Conservation (phyloP, 129 eudicot species). For the Flaveria sonorensis region DNA sequence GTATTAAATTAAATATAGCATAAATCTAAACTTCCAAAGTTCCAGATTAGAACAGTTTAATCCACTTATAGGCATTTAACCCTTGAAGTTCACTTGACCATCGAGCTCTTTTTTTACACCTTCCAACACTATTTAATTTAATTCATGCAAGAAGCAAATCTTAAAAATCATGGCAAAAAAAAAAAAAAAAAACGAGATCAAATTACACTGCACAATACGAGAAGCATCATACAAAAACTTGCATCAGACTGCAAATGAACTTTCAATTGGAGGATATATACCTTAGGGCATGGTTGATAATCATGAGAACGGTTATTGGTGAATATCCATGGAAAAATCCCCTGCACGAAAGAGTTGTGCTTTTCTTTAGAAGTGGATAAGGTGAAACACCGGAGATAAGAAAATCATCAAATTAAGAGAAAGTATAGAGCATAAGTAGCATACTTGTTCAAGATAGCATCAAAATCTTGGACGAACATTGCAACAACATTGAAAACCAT, state of each 20-base stretch:
- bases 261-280: slow-evolving; percentile 24
- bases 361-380: slow-evolving; percentile 12
- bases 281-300: slow-evolving; percentile 96
- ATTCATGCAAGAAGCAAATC: background rate
- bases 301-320: slow-evolving; percentile 84
- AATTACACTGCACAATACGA: slow-evolving; percentile 7
- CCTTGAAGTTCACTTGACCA: slow-evolving; percentile 11
- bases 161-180: background rate
- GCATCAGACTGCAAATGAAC: slow-evolving; percentile 18
- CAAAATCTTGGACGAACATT: slow-evolving; percentile 86
- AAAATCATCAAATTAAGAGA: slow-evolving; percentile 6
- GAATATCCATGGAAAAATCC: slow-evolving; percentile 99
- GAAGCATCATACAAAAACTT: slow-evolving; percentile 9
- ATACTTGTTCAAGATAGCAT: slow-evolving; percentile 87
- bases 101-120: slow-evolving; percentile 7
- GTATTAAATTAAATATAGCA: background rate
- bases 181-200: slow-evolving; percentile 5
- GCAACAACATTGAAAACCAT: slow-evolving; percentile 91
- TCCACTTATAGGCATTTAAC: slow-evolving; percentile 2
- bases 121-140: slow-evolving; percentile 5
- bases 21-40: background rate
- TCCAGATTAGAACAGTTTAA: background rate
- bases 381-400: background rate
- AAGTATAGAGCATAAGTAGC: slow-evolving; percentile 10
- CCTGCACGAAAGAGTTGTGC: slow-evolving; percentile 46